phyloP scores from a whole-genome alignment of 169 alveolate species.

The Eimeria acervulina region DNA sequence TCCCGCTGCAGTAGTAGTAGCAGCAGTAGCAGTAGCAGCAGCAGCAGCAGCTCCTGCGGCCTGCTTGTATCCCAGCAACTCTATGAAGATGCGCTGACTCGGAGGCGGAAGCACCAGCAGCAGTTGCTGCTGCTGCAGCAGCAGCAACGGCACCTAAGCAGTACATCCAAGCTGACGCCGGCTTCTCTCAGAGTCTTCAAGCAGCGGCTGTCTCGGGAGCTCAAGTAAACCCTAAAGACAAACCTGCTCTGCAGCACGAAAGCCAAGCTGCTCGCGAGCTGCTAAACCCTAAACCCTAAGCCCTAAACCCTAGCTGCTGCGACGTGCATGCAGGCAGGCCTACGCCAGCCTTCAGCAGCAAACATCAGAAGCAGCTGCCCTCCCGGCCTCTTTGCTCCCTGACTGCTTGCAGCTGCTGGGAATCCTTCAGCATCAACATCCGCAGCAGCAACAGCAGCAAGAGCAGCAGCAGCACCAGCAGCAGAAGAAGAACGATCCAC shows the following conservation, averaged over 20 bases:
- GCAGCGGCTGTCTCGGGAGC: constrained; percentile 40
- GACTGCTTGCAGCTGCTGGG: constrained; percentile 71
- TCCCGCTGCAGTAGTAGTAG: constrained; percentile 8
- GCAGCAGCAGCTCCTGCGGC: constrained; percentile 52
- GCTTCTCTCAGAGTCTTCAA: constrained; percentile 45
- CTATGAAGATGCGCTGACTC: constrained; percentile 33
- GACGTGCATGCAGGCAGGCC: constrained; percentile 70
- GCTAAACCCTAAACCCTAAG: constrained; percentile 21
- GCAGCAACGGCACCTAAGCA: constrained; percentile 49
- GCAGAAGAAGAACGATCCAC: neutral
- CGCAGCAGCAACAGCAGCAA: constrained; percentile 36
- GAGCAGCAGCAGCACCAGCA: constrained; percentile 22
- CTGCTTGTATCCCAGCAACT: constrained; percentile 24
- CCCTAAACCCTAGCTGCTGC: constrained; percentile 13
- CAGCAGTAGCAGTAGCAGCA: constrained; percentile 34
- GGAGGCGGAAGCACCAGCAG: constrained; percentile 59
- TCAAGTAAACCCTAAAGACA: neutral
- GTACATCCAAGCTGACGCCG: constrained; percentile 2
- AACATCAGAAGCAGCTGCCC: neutral
- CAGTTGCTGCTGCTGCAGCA: constrained; percentile 42
- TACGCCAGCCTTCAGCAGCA: constrained; percentile 71
- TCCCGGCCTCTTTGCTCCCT: constrained; percentile 64
- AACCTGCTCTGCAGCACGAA: neutral
- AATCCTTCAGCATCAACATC: constrained; percentile 24
- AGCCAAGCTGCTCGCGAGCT: neutral